phyloP scores from a whole-genome alignment of 2,329 filamentous ascomycete species.

The Colletotrichum phormii region DNA sequence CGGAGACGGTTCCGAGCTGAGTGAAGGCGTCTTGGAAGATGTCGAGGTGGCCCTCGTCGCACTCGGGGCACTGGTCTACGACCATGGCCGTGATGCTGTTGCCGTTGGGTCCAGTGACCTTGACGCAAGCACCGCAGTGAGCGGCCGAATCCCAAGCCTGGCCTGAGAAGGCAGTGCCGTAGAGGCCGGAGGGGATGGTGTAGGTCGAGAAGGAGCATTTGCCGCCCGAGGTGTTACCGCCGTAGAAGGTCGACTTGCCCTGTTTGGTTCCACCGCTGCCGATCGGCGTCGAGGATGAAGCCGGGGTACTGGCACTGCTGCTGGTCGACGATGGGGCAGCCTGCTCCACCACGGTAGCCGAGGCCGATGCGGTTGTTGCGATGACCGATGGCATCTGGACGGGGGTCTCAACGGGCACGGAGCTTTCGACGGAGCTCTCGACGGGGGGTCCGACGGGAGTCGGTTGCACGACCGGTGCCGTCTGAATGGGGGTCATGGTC shows the following conservation, averaged over 20 bases:
- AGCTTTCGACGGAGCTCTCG: constrained; percentile 17
- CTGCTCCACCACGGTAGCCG: constrained; percentile 9
- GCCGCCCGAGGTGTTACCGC: constrained; percentile 68
- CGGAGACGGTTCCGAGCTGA: constrained; percentile 48
- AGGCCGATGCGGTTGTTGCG: constrained; percentile 12
- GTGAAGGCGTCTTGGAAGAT: constrained; percentile 57
- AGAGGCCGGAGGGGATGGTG: constrained; percentile 68
- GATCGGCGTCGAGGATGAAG: constrained; percentile 9
- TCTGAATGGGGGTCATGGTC: constrained; percentile 12
- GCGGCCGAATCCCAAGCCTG: constrained; percentile 66
- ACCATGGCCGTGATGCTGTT: constrained; percentile 72
- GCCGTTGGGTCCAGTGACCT: constrained; percentile 67
- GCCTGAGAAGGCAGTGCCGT: constrained; percentile 71
- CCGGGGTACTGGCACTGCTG: constrained; percentile 10
- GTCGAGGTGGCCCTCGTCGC: constrained; percentile 54
- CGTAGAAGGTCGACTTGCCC: constrained; percentile 64
- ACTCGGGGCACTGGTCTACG: constrained; percentile 59
- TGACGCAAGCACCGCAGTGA: constrained; percentile 71
- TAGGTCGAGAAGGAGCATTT: constrained; percentile 73
- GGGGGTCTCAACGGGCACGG: constrained; percentile 13
- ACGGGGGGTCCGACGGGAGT: neutral
- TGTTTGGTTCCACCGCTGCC: constrained; percentile 5
- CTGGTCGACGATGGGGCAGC: constrained; percentile 1
- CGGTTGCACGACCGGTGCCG: constrained; percentile 13
- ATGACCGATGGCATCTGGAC: constrained; percentile 6